A percentile compares a stretch with the other conserved stretches of the same genome.
Conservation (phyloP, 2,329 filamentous ascomycete genomes). For the Arthrobotrys sinensis region DNA sequence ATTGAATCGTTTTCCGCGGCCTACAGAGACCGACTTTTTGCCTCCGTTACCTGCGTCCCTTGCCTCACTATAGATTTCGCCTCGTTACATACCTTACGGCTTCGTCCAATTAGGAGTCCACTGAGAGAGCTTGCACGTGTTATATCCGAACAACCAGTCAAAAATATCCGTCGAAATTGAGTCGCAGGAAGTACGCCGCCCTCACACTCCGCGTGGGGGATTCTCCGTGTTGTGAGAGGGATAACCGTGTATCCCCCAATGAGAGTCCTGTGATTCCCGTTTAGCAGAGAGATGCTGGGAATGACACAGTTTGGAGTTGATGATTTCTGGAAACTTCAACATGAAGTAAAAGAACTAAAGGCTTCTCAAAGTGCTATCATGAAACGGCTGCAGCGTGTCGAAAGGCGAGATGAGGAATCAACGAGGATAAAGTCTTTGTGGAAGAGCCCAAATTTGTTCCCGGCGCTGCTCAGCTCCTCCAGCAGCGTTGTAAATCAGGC, state of each 20-base stretch:
- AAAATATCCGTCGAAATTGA: slow-evolving; percentile 35
- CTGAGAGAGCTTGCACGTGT: slow-evolving; percentile 49
- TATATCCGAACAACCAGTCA: slow-evolving; percentile 8
- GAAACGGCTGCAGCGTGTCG: slow-evolving; percentile 75
- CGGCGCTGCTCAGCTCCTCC: slow-evolving; percentile 56
- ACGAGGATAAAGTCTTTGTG: slow-evolving; percentile 69
- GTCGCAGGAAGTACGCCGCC: slow-evolving; percentile 30
- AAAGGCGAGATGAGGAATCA: slow-evolving; percentile 76
- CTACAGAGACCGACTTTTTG: slow-evolving; percentile 16
- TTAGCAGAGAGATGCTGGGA: slow-evolving; percentile 68
- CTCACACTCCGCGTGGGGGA: slow-evolving; percentile 60
- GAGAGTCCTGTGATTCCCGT: slow-evolving; percentile 49
- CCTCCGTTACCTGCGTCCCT: slow-evolving; percentile 17
- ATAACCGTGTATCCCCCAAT: slow-evolving; percentile 61
- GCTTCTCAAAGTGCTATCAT: slow-evolving; percentile 75
- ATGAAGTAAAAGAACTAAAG: slow-evolving; percentile 75
- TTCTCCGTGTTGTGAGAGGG: slow-evolving; percentile 61
- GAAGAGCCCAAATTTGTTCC: slow-evolving; percentile 59
- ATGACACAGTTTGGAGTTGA: slow-evolving; percentile 77
- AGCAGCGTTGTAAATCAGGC: slow-evolving; percentile 59
- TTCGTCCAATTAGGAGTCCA: slow-evolving; percentile 27
- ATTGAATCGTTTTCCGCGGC: slow-evolving; percentile 14
- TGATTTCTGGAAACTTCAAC: slow-evolving; percentile 77
- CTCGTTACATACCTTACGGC: slow-evolving; percentile 19
- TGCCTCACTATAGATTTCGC: slow-evolving; percentile 36